Percentiles rank a stretch among this genome's conserved stretches.
phyloP scores from a whole-genome alignment of 1,284 basidiomycete genomes.

The Pascua sp. region DNA sequence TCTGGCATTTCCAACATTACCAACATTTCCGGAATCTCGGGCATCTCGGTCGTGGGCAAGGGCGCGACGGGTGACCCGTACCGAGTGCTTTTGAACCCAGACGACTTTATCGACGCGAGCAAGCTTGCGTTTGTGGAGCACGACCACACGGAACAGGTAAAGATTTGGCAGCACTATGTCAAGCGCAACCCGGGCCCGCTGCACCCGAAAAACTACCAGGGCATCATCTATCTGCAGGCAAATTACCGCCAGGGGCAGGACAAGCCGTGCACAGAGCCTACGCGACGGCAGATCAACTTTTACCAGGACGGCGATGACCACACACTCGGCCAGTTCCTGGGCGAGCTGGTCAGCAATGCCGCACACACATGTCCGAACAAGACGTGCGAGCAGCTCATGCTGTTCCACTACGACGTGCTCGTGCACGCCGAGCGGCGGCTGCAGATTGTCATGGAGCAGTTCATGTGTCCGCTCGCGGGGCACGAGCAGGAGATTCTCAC shows the following conservation, averaged over 20 bases:
- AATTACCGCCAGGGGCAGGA: conserved; percentile 47
- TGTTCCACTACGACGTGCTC: conserved; percentile 81
- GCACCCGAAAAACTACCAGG: conserved; percentile 88
- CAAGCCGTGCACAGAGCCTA: conserved; percentile 52
- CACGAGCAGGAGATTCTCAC: conserved; percentile 73
- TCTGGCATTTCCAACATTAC: too few species aligned
- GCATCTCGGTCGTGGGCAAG: conserved; percentile 3
- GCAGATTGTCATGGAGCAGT: conserved; percentile 80
- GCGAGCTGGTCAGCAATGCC: conserved; percentile 65
- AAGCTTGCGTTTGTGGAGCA: conserved; percentile 66
- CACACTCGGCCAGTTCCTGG: conserved; percentile 88
- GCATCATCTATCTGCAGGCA: conserved; percentile 57
- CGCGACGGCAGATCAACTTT: conserved; percentile 71
- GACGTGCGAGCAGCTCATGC: conserved; percentile 73
- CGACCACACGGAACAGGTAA: conserved; percentile 76
- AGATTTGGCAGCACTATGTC: conserved; percentile 88
- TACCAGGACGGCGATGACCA: conserved; percentile 83
- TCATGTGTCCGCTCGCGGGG: conserved; percentile 50
- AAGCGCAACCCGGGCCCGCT: conserved; percentile 77
- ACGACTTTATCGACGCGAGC: conserved; percentile 66
- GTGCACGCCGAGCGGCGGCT: conserved; percentile 84
- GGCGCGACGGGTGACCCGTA: conserved; percentile 32
- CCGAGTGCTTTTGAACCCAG: conserved; percentile 40
- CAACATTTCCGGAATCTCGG: too few species aligned
- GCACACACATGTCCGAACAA: conserved; percentile 71